Base-by-base conservation (phyloP, 2,329 filamentous ascomycete genomes). In the Elsinoe necatrix region DNA sequence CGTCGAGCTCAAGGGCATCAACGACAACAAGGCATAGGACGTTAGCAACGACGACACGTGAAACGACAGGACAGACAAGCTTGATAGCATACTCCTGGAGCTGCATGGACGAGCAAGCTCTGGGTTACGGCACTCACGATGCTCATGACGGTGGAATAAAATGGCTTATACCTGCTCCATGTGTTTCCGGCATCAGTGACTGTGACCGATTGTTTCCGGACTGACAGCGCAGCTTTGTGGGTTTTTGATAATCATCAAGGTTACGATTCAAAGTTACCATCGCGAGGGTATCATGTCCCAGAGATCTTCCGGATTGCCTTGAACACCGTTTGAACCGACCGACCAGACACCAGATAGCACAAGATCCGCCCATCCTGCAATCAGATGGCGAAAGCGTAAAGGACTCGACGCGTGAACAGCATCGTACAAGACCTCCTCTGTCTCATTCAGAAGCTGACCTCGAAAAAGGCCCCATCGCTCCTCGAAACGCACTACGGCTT, bases 1-100 rank as follows among this genome's bases (percentile, higher is more conserved):
- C 63, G 83, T 88, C 62, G 75, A 85, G 71, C 80, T 88, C 63
- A 82, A 85, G 73, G 77, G 73, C 51, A 81, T 87, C 74, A 77
- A 80, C 69, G 69, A 69, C 66, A 77, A 76, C 69, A 71, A 62
- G 57, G 69, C 68, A 58, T 75, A 69, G 12, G 4, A 37, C 5
- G 55, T 60, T 18, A n/a, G 29, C 29, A 9, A 52, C 18, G 20
- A 52, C 20, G 29, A 25, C 9, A 37, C 18, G 34, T 29, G 29
- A 16, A 52, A 52, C 48, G 48, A 52, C 48, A 39, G 31, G 20
- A 18, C 48, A 23, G 16, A 37, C 29, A 29, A 52, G 12, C 48
- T 35, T 25, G 12, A 23, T 23, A 37, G 48, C 29, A 52, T 39
- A 25, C 5, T 9, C 18, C 20, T 16, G 14, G 31, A 52, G 48